Evolutionary conservation across 441 rosid genomes (phyloP).

Genomic region (Populus hybrid): DNA sequence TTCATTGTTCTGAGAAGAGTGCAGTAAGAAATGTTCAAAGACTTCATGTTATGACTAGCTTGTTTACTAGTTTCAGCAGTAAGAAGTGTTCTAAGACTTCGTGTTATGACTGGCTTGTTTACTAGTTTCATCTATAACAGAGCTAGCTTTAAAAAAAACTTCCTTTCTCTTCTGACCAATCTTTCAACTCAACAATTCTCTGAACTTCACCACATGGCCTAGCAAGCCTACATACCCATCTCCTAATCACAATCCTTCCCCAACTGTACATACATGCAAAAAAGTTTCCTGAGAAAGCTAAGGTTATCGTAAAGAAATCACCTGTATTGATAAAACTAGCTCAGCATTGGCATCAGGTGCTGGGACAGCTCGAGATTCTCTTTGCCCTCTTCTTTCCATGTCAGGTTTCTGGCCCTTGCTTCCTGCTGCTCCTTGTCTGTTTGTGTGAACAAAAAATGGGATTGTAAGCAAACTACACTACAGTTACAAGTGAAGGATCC

Average conservation of each 20-base stretch:
- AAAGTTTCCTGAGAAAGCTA: background rate
- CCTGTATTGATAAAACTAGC: slow-evolving; percentile 82
- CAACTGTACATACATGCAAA: background rate
- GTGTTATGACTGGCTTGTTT: background rate
- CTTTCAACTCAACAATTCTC: background rate
- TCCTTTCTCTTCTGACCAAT: background rate
- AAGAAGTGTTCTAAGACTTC: background rate
- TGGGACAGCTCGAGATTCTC: slow-evolving; percentile 86
- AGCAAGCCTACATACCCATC: background rate
- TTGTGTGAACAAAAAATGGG: slow-evolving; percentile 16
- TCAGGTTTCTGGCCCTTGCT: slow-evolving; percentile 65
- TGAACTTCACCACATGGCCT: background rate
- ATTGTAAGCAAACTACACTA: slow-evolving; percentile 4
- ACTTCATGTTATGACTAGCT: background rate
- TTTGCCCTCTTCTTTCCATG: slow-evolving; percentile 64
- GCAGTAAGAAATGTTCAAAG: background rate
- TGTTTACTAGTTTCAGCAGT: background rate
- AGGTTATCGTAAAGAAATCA: slow-evolving; percentile 11
- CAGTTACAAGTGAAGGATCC: background rate
- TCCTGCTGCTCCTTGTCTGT: slow-evolving; percentile 59
- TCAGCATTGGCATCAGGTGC: slow-evolving; percentile 99
- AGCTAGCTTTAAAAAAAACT: background rate
- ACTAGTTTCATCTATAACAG: background rate
- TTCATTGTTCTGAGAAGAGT: background rate
- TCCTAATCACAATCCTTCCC: background rate